Evolutionary conservation across 495 filamentous ascomycete species (phyloP).

Genomic region (Thozetella sp.): DNA sequence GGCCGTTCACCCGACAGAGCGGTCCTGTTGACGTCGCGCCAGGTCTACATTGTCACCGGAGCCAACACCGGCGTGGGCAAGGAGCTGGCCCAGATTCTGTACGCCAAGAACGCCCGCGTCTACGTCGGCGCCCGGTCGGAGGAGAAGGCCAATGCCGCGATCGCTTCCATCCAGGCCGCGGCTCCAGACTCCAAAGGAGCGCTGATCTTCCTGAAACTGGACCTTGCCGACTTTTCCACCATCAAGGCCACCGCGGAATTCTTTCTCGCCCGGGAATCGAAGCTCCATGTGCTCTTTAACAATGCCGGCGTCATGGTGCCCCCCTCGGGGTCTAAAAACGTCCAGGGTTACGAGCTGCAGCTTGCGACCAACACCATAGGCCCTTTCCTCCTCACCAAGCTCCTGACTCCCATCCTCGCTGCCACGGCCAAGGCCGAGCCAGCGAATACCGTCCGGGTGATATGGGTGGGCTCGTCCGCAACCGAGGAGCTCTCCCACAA

Average conservation of each 20-base stretch:
- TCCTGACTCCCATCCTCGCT: conserved; percentile 46
- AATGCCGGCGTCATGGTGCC: conserved; percentile 33
- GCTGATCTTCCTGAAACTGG: conserved; percentile 12
- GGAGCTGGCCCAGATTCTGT: conserved; percentile 43
- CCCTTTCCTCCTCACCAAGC: conserved; percentile 41
- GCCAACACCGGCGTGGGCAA: conserved; percentile 43
- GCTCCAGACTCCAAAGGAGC: conserved; percentile 4
- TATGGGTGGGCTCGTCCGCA: conserved; percentile 36
- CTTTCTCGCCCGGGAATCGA: conserved; percentile 19
- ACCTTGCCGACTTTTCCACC: conserved; percentile 25
- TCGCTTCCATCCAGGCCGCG: conserved; percentile 10
- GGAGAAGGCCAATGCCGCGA: conserved; percentile 21
- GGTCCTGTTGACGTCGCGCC: not conserved
- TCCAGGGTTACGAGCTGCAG: conserved; percentile 40
- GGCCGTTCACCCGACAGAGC: not conserved
- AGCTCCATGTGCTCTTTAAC: conserved; percentile 33
- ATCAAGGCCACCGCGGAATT: conserved; percentile 21
- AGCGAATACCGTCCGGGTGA: conserved; percentile 37
- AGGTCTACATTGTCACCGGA: conserved; percentile 49
- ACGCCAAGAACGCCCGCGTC: conserved; percentile 40
- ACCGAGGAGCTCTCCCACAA: conserved; percentile 23
- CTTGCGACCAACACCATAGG: conserved; percentile 41
- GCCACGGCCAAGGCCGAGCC: conserved; percentile 33
- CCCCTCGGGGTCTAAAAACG: conserved; percentile 20
- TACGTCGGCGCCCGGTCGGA: conserved; percentile 49